Percentiles rank a stretch among this genome's conserved stretches.
These are phyloP conservation scores for Colletotrichum chlorophyti DNA, from an alignment of 2,329 filamentous ascomycete species.

Conservation along the genomic window DNA sequence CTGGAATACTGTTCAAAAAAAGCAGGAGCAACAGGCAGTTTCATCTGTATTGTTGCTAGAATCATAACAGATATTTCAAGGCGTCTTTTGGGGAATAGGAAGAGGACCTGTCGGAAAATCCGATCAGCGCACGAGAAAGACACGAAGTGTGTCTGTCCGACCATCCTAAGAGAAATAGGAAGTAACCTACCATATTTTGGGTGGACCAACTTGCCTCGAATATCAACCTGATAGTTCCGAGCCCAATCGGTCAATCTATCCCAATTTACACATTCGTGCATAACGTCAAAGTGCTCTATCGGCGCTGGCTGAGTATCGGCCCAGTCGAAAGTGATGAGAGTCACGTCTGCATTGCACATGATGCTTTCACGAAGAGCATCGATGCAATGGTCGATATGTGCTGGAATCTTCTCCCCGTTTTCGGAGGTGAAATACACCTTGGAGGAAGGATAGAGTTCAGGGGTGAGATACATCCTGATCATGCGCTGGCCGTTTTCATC, in stretches of 20 bases:
- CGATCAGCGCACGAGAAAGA: no score
- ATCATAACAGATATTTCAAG: no score
- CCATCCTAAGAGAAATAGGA: no score
- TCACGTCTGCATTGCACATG: background rate
- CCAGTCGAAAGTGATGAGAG: background rate
- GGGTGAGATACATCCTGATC: background rate
- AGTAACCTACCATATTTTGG: conserved; percentile 1
- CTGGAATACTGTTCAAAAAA: no score
- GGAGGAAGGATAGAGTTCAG: conserved; percentile 1
- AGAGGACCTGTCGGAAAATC: no score
- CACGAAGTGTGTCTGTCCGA: no score
- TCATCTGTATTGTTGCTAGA: no score
- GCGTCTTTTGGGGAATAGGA: no score
- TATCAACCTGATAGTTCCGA: background rate
- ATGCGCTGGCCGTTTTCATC: background rate
- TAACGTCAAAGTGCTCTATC: background rate
- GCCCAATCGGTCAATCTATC: background rate
- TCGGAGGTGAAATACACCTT: background rate
- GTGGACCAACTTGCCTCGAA: conserved; percentile 2
- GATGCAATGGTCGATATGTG: conserved; percentile 2
- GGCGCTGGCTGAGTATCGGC: background rate
- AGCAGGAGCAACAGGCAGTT: no score
- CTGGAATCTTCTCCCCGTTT: background rate
- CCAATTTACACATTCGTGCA: conserved; percentile 5
- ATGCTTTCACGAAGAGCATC: background rate